A percentile compares a stretch with the other conserved stretches of the same genome.
Evolutionary conservation across 2,329 filamentous ascomycete genomes (phyloP).

Genomic region (Tolypocladium paradoxum): DNA sequence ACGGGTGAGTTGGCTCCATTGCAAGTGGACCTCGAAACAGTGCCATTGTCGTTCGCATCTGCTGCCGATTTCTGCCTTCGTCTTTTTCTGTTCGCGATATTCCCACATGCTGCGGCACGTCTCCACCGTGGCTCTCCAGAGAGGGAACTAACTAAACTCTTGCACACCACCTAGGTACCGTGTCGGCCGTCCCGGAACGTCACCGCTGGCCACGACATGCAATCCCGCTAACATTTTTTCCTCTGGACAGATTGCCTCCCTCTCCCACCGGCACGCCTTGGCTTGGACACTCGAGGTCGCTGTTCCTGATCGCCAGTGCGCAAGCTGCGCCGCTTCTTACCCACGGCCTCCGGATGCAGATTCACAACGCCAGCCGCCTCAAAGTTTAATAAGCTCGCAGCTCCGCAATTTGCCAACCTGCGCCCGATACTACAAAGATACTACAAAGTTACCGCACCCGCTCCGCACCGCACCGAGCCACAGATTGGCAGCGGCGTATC

Average conservation of each 20-base stretch:
- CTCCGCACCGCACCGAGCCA: neutral
- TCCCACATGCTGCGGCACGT: neutral
- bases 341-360: neutral
- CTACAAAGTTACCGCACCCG: neutral
- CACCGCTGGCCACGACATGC: neutral
- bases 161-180: neutral
- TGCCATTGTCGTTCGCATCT: neutral
- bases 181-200: neutral
- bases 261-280: neutral
- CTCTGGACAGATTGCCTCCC: neutral
- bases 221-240: constrained; percentile 1
- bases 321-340: neutral
- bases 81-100: neutral
- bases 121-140: neutral
- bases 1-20: neutral
- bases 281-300: neutral
- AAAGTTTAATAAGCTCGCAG: neutral
- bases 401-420: neutral
- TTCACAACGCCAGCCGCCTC: too few species aligned
- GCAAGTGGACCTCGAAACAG: neutral
- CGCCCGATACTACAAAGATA: neutral
- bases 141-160: neutral
- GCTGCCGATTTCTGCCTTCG: neutral
- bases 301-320: neutral
- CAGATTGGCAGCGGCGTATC: neutral